phyloP scores from a whole-genome alignment of 2,329 filamentous ascomycete species.

The Aspergillus fijiensis region DNA sequence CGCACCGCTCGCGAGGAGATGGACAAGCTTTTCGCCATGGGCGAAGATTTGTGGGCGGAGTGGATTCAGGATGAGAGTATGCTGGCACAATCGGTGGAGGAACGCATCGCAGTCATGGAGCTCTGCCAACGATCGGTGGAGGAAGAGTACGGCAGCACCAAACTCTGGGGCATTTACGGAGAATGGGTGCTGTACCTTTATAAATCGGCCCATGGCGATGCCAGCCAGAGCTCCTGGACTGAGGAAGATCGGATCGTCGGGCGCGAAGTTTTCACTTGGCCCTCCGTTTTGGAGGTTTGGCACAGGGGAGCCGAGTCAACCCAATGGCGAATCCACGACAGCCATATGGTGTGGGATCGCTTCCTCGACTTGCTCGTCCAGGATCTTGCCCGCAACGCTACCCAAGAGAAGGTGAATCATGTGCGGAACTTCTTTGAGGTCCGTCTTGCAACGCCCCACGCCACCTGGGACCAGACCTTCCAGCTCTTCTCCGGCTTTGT shows the following conservation, averaged over 20 bases:
- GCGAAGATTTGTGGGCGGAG: conserved; percentile 62
- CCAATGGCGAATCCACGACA: conserved; percentile 61
- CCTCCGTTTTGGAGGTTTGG: conserved; percentile 57
- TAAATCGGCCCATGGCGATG: conserved; percentile 49
- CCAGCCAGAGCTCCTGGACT: conserved; percentile 43
- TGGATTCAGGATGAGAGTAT: conserved; percentile 64
- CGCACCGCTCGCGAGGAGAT: conserved; percentile 56
- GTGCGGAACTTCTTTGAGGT: conserved; percentile 54
- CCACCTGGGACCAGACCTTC: conserved; percentile 59
- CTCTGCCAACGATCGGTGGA: conserved; percentile 59
- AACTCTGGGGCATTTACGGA: conserved; percentile 62
- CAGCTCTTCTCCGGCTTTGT: conserved; percentile 61
- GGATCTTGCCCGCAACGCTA: conserved; percentile 51
- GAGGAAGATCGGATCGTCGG: conserved; percentile 60
- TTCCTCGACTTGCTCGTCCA: conserved; percentile 57
- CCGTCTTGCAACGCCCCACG: conserved; percentile 59
- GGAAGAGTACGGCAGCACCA: conserved; percentile 62
- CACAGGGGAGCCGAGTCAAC: conserved; percentile 57
- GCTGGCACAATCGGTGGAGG: conserved; percentile 56
- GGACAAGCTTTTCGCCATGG: conserved; percentile 62
- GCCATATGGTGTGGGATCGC: conserved; percentile 61
- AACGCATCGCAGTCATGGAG: conserved; percentile 60
- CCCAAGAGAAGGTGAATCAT: conserved; percentile 49
- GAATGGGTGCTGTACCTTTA: conserved; percentile 61
- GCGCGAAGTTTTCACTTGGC: conserved; percentile 59